Evolutionary conservation across 2,329 filamentous ascomycete species (phyloP), one percentile per base, ranked within the genome.

Genomic region (Fusarium avenaceum): DNA sequence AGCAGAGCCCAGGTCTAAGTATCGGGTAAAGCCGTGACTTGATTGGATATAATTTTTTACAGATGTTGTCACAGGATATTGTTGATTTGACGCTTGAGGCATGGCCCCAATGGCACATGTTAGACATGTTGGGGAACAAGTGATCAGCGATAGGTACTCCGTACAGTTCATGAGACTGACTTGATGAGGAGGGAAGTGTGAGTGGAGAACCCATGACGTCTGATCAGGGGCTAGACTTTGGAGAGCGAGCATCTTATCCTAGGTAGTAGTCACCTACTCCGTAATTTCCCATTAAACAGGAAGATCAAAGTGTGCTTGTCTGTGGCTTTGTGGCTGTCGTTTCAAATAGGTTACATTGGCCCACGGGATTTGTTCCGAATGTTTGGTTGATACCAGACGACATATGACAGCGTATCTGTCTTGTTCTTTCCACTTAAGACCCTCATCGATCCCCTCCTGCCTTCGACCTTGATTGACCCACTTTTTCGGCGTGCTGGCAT

Each of bases 201-300:
- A 32, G 60, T 69, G 65, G 65, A n/a, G 44, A n/a, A 35, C 40
- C 42, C 44, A 69, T 69, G 66, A 69, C 66, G 66, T 67, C 62
- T 42, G 30, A 47, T 43, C 53, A 62, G 66, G 65, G 66, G 48
- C 22, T 35, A 26, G 48, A 9, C 46, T 44, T 30, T 42, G 38
- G n/a, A 32, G 53, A 54, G 35, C 28, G 53, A 54, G 35, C 33
- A 63, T 51, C 50, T 47, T 65, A 65, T 65, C 59, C 60, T 45
- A 24, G 33, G 39, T 42, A 65, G 60, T 60, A 19, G 19, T 19
- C 19, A 19, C 19, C 22, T 22, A 22, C 22, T 22, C 22, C 22
- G 22, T 22, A 22, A 52, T 68, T 30, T 30, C 59, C 38, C 59
- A 47, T 65, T 43, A 35, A 43, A 42, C 17, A 39, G 24, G 35